Evolutionary conservation across 352 stramenopile genomes (phyloP), one percentile per base, ranked within the genome.

Genomic region (Chrysophaeum taylorii): DNA sequence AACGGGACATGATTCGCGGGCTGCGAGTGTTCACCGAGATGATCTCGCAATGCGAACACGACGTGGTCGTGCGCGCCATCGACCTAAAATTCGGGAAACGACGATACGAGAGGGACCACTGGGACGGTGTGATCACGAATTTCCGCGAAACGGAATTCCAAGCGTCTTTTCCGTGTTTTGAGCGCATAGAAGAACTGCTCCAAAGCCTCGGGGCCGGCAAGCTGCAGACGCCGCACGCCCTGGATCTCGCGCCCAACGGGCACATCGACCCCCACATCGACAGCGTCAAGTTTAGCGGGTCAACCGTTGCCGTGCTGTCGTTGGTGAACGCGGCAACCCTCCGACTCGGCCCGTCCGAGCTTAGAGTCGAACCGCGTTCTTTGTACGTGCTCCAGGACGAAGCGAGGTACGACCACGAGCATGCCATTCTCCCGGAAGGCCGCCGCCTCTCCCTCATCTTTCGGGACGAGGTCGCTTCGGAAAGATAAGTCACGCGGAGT

Each of bases 221-320:
- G n/a, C n/a, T n/a, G n/a, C n/a, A n/a, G 25, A 50, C 64, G 39
- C 64, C 66, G 42, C 71, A 75, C 68, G 29, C 68, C n/a, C 73
- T 75, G 27, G 71, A 75, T 52, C 68, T 77, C 12, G 39, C 61
- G 21, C 29, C 45, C 35, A 33, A 68, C 52, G 73, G 73, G 5
- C 29, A 41, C 4, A 77, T 77, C 33, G 29, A 14, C 29, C 42
- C 71, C 15, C 73, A 77, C 54, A 41, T 77, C 21, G 73, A 77
- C 53, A 75, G 68, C 43, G 27, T 76, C 67, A 77, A 77, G 70
- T 76, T 76, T 36, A 70, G 35, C 33, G 73, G 73, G 31, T n/a
- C 73, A 21, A 33, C 72, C 23, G 64, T 77, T 0, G 48, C 48
- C 31, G 73, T 70, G 27, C 27, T 77, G 9, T 76, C 64, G 4